A percentile compares a stretch with the other conserved stretches of the same genome.
phyloP scores from a whole-genome alignment of 2,329 filamentous ascomycete genomes.

The Colletotrichum sp. region DNA sequence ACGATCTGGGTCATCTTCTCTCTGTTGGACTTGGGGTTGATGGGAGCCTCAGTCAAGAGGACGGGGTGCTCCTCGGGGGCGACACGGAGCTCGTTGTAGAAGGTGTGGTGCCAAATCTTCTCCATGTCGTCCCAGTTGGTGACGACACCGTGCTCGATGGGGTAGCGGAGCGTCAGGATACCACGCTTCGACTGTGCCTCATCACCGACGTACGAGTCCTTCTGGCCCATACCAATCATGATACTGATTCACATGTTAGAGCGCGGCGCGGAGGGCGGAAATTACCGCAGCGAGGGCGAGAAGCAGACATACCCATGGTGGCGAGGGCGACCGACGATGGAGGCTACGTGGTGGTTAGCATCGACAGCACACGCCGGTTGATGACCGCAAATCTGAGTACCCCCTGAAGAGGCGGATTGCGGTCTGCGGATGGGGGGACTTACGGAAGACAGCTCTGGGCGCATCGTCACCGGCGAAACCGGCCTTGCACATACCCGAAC shows the following conservation, averaged over 20 bases:
- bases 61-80: constrained; percentile 99
- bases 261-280: constrained; percentile 15
- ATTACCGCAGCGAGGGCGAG: constrained; percentile 1
- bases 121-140: constrained; percentile 99
- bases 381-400: neutral
- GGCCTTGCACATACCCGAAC: constrained; percentile 99
- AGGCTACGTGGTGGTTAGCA: constrained; percentile 68
- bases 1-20: constrained; percentile 99
- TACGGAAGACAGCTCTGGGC: constrained; percentile 99
- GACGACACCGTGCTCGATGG: constrained; percentile 99
- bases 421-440: constrained; percentile 57
- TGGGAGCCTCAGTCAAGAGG: constrained; percentile 97
- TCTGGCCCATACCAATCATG: constrained; percentile 99
- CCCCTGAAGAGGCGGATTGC: constrained; percentile 5
- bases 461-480: constrained; percentile 99
- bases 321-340: constrained; percentile 99
- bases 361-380: neutral
- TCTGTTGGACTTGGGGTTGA: constrained; percentile 99
- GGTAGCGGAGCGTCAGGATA: constrained; percentile 99
- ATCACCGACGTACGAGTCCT: constrained; percentile 99
- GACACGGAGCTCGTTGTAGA: constrained; percentile 99
- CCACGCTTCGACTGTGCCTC: constrained; percentile 99
- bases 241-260: constrained; percentile 69
- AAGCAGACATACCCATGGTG: constrained; percentile 89
- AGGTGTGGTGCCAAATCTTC: constrained; percentile 99